These are phyloP conservation scores for Fraxinus latifolia DNA, from an alignment of 305 asterid genomes.

Conservation along the genomic window DNA sequence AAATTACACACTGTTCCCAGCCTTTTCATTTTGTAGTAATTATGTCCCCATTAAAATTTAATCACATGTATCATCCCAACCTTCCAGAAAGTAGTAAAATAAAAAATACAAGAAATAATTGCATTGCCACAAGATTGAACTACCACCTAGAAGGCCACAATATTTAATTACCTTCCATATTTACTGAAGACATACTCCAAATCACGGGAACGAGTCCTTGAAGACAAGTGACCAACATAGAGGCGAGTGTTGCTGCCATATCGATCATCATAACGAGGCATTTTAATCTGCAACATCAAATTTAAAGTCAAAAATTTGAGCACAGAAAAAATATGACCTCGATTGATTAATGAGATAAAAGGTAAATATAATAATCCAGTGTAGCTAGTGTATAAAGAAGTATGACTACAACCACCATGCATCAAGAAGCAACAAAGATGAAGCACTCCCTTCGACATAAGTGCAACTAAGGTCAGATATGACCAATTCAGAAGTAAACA, in stretches of 20 bases:
- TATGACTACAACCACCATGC: not conserved
- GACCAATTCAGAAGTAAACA: not conserved
- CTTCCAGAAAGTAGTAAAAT: not conserved
- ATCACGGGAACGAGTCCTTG: constrained; percentile 88
- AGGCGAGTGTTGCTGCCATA: constrained; percentile 73
- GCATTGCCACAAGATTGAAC: not conserved
- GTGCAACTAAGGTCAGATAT: not conserved
- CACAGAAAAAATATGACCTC: not conserved
- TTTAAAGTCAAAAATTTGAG: not conserved
- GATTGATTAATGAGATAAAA: not conserved
- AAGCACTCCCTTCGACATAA: not conserved
- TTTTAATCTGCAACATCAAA: constrained; percentile 33
- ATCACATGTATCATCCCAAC: not conserved
- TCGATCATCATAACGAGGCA: constrained; percentile 90
- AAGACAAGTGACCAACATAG: constrained; percentile 89
- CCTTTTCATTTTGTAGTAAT: not conserved
- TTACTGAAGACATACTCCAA: constrained; percentile 80
- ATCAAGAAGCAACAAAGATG: not conserved
- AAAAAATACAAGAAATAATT: not conserved
- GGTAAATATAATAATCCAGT: not conserved
- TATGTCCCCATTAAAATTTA: not conserved
- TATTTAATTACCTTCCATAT: constrained; percentile 75
- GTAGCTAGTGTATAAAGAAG: not conserved
- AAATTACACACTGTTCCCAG: not conserved
- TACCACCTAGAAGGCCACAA: not conserved